Percentiles rank a stretch among this genome's conserved stretches.
phyloP scores from a whole-genome alignment of 306 rosid genomes.

The Cucumis sativus region Cucumber_9930_V3 NC_026660.2:17134501-17135000 shows the following conservation, averaged over 20 bases:
- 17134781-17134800: background rate
- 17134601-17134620: too few species aligned
- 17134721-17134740: background rate
- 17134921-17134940: background rate
- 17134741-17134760: background rate
- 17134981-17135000: background rate
- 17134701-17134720: background rate
- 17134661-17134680: too few species aligned
- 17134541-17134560: background rate
- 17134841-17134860: background rate
- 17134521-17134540: background rate
- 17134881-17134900: background rate
- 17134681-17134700: background rate
- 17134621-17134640: too few species aligned
- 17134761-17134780: background rate
- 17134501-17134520: too few species aligned
- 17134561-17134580: background rate
- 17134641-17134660: too few species aligned
- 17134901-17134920: background rate
- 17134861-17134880: background rate
- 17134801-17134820: background rate
- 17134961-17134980: background rate
- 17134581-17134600: background rate
- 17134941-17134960: background rate
- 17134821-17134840: background rate